Evolutionary conservation across 148 eudicot species (phyloP), one percentile per base, ranked within the genome.

Genomic region (Persicaria tinctoria): DNA sequence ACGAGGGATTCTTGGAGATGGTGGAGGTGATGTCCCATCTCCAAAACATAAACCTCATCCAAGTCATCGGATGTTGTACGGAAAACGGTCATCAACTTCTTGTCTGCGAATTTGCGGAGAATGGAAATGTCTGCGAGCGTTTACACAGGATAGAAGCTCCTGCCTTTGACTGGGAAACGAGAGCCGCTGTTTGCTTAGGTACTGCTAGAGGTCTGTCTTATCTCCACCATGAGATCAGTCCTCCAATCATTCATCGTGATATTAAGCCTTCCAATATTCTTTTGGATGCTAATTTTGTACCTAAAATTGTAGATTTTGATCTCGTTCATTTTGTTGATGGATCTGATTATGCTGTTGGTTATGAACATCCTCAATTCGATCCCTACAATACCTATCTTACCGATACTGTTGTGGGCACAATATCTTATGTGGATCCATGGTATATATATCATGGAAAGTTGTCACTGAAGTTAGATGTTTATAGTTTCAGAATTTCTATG

Each of bases 251-350:
- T 59, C 64, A 59, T 59, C 9, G 9, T 7, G 64, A 59, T n/a
- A 20, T 59, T 3, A 59, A 59, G 64, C 64, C 64, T 59, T 59
- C 64, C 32, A 59, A 59, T 59, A 59, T 59, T 32, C 64, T 59
- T 18, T 32, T 59, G 8, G 64, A 59, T 18, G 64, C 64, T 59
- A 18, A 59, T 59, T 59, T 59, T 20, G 32, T 17, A 7, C 64
- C 64, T 59, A 59, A 59, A 20, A 59, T 59, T 17, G 27, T 32
- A 17, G 64, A 59, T 59, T 59, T 18, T 17, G 32, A 59, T 18
- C 38, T 59, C 10, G 6, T 59, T 16, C 6, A 17, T 17, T 13
- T 59, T 59, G 38, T 6, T n/a, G 38, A 17, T 59, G 32, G 27
- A 27, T 27, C 32, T 27, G 32, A 27, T 27, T 27, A 27, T 27